A percentile compares a stretch with the other conserved stretches of the same genome.
Conservation (phyloP, 2,329 filamentous ascomycete genomes). For the Fusarium ambrosium region DNA sequence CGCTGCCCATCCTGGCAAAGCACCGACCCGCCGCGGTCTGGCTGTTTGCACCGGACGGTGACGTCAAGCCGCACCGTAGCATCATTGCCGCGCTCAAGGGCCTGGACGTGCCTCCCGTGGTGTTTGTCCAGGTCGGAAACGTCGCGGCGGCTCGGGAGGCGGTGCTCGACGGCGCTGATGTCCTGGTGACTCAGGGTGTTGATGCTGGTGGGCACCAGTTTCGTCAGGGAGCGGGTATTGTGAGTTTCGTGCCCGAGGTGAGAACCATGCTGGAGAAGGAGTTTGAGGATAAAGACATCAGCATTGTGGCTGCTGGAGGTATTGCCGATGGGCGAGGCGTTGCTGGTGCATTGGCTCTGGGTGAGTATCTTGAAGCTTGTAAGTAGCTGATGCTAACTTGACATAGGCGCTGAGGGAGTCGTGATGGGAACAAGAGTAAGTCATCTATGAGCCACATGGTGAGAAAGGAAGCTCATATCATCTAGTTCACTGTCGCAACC, state of each 20-base stretch:
- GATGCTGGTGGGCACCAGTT: constrained; percentile 77
- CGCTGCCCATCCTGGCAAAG: constrained; percentile 63
- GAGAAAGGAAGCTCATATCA: constrained; percentile 8
- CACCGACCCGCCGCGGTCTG: constrained; percentile 72
- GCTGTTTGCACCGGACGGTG: constrained; percentile 72
- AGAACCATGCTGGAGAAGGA: constrained; percentile 59
- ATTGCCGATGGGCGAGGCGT: constrained; percentile 69
- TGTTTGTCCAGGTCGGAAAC: constrained; percentile 74
- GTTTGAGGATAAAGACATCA: constrained; percentile 52
- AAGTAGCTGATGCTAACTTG: not conserved
- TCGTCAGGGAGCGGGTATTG: constrained; percentile 64
- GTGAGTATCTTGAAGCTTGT: constrained; percentile 49
- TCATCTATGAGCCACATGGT: not conserved
- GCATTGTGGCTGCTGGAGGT: constrained; percentile 70
- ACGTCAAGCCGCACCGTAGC: constrained; percentile 53
- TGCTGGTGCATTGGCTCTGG: constrained; percentile 67
- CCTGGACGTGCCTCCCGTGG: constrained; percentile 54
- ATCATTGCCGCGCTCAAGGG: constrained; percentile 54
- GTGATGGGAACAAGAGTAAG: constrained; percentile 60
- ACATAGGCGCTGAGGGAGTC: constrained; percentile 57
- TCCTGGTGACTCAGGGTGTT: constrained; percentile 72
- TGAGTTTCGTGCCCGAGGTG: constrained; percentile 71
- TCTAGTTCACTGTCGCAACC: constrained; percentile 58
- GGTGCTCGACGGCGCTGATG: constrained; percentile 65
- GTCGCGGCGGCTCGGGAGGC: constrained; percentile 67